Evolutionary conservation across 352 stramenopile species (phyloP).

Genomic region (Pythium brassicae): DNA sequence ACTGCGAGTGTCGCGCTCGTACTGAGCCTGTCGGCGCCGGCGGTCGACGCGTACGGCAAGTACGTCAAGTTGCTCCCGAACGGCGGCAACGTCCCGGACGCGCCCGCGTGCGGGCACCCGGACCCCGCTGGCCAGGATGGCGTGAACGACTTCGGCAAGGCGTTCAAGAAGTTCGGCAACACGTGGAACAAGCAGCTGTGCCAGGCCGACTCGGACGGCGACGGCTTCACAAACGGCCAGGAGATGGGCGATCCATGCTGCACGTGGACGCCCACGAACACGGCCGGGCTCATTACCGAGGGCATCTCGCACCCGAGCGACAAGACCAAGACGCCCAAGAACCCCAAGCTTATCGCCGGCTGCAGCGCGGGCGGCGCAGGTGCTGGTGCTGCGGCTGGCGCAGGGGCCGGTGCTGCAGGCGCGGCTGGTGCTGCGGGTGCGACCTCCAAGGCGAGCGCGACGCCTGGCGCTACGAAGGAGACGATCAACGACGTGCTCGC

Average conservation of each 20-base stretch:
- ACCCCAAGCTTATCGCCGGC: constrained; percentile 36
- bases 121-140: constrained; percentile 33
- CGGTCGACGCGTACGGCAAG: constrained; percentile 28
- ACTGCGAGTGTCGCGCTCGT: constrained; percentile 6
- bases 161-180: constrained; percentile 43
- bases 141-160: constrained; percentile 62
- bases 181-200: constrained; percentile 54
- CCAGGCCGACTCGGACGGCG: constrained; percentile 64
- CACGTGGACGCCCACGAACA: constrained; percentile 50
- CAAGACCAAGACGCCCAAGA: constrained; percentile 48
- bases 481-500: constrained; percentile 26
- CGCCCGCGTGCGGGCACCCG: constrained; percentile 51
- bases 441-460: constrained; percentile 10
- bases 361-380: constrained; percentile 26
- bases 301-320: constrained; percentile 62
- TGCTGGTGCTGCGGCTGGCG: no score
- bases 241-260: constrained; percentile 85
- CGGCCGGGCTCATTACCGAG: constrained; percentile 41
- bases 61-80: constrained; percentile 55
- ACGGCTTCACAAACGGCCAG: constrained; percentile 82
- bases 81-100: constrained; percentile 37
- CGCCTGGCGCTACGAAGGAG: constrained; percentile 22
- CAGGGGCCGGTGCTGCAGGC: no score
- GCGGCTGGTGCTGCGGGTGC: constrained; percentile 10
- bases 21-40: constrained; percentile 1